These are phyloP conservation scores for Ceratocystis diversiconidia DNA, from an alignment of 2,329 filamentous ascomycete genomes.

Conservation along the genomic window DNA sequence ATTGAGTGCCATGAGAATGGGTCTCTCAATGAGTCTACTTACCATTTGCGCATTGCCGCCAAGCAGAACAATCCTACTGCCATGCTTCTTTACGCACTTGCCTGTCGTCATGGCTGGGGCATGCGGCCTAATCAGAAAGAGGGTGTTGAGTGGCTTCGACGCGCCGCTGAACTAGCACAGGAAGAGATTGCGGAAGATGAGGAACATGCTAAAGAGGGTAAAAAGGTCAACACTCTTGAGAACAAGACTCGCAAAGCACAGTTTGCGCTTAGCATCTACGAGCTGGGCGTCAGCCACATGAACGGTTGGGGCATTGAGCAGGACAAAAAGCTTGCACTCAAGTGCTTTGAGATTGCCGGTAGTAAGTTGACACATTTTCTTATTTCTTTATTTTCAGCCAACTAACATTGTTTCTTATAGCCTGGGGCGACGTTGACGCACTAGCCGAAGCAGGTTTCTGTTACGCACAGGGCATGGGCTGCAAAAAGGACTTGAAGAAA, in stretches of 20 bases:
- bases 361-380: slow-evolving; percentile 35
- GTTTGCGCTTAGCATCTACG: slow-evolving; percentile 90
- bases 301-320: slow-evolving; percentile 96
- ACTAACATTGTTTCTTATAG: slow-evolving; percentile 28
- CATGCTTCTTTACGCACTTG: slow-evolving; percentile 91
- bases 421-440: slow-evolving; percentile 90
- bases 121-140: slow-evolving; percentile 87
- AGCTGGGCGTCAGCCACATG: slow-evolving; percentile 91
- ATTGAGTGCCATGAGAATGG: slow-evolving; percentile 83
- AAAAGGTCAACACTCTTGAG: slow-evolving; percentile 51
- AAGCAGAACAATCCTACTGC: slow-evolving; percentile 75
- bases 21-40: slow-evolving; percentile 82
- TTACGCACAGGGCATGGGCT: slow-evolving; percentile 84
- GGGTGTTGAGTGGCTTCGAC: slow-evolving; percentile 81
- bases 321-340: slow-evolving; percentile 72
- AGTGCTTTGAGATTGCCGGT: slow-evolving; percentile 93
- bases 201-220: slow-evolving; percentile 47
- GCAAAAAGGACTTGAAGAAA: slow-evolving; percentile 92
- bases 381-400: neutral
- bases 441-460: slow-evolving; percentile 91
- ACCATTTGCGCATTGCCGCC: slow-evolving; percentile 82
- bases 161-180: slow-evolving; percentile 72
- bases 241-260: slow-evolving; percentile 78
- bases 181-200: slow-evolving; percentile 75
- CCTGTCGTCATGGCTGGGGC: slow-evolving; percentile 93